Evolutionary conservation across 768 basidiomycete species (phyloP).

Genomic region (Tylopilus subfusipes): DNA sequence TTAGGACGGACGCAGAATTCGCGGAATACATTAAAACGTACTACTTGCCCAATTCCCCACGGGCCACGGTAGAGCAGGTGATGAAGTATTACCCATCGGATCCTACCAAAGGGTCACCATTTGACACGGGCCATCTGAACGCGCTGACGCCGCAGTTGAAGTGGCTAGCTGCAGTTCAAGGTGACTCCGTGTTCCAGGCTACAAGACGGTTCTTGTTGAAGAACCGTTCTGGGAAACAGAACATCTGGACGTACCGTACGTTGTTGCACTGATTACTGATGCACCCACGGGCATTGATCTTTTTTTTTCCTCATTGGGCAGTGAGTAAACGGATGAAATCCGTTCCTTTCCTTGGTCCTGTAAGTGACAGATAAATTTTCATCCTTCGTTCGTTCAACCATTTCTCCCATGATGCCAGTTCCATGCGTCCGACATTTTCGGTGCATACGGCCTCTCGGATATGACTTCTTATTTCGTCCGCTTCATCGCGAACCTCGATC

Average conservation of each 20-base stretch:
- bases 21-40: neutral
- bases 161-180: conserved; percentile 46
- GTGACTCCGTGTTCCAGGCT: conserved; percentile 49
- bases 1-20: neutral
- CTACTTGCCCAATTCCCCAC: conserved; percentile 27
- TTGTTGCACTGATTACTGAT: neutral
- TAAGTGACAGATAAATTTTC: conserved; percentile 18
- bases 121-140: conserved; percentile 44
- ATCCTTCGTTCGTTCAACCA: neutral
- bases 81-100: conserved; percentile 36
- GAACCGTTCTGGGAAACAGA: conserved; percentile 35
- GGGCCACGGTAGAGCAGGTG: conserved; percentile 24
- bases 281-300: too few species aligned
- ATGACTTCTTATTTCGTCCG: conserved; percentile 37
- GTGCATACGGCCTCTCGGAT: conserved; percentile 41
- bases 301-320: conserved; percentile 10
- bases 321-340: conserved; percentile 46
- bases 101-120: conserved; percentile 48
- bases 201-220: conserved; percentile 47
- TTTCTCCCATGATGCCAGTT: conserved; percentile 23
- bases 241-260: conserved; percentile 35
- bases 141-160: conserved; percentile 48
- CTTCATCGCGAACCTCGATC: conserved; percentile 27
- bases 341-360: conserved; percentile 43
- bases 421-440: conserved; percentile 42